Percentiles rank a stretch among this genome's conserved stretches.
Evolutionary conservation across 495 filamentous ascomycete species (phyloP).

Genomic region (Ramalina intermedia): DNA sequence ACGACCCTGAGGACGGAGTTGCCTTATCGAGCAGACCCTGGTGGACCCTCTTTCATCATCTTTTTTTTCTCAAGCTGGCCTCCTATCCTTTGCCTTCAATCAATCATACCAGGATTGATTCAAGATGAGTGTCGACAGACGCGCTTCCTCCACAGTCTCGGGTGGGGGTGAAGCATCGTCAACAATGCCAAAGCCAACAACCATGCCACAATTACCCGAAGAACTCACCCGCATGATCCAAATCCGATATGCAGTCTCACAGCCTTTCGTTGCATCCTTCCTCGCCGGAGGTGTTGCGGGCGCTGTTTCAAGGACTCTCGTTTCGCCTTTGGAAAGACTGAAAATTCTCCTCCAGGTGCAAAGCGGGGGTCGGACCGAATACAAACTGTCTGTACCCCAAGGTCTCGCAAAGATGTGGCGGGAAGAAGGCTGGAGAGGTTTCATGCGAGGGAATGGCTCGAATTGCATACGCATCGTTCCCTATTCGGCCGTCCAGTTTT

Average conservation of each 20-base stretch:
- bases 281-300: slow-evolving; percentile 92
- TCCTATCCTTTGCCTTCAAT: background rate
- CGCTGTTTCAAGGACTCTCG: slow-evolving; percentile 92
- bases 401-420: slow-evolving; percentile 86
- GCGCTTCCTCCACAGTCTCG: background rate
- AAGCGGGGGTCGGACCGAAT: slow-evolving; percentile 77
- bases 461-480: slow-evolving; percentile 97
- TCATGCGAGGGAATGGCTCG: slow-evolving; percentile 93
- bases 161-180: background rate
- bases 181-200: background rate
- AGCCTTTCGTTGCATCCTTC: slow-evolving; percentile 82
- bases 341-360: slow-evolving; percentile 98
- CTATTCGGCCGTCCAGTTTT: slow-evolving; percentile 96
- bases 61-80: background rate
- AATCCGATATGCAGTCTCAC: slow-evolving; percentile 39
- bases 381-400: slow-evolving; percentile 78
- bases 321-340: slow-evolving; percentile 84
- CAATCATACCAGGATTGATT: background rate
- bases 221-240: slow-evolving; percentile 16
- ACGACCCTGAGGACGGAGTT: too few relatives aligned
- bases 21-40: too few relatives aligned
- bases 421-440: slow-evolving; percentile 91
- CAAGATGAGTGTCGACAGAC: slow-evolving; percentile 12
- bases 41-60: too few relatives aligned
- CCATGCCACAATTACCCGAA: slow-evolving; percentile 3